These are phyloP conservation scores for Dictyostelium brefeldianum DNA, from an alignment of 78 protist genomes.

Conservation along the genomic window DNA sequence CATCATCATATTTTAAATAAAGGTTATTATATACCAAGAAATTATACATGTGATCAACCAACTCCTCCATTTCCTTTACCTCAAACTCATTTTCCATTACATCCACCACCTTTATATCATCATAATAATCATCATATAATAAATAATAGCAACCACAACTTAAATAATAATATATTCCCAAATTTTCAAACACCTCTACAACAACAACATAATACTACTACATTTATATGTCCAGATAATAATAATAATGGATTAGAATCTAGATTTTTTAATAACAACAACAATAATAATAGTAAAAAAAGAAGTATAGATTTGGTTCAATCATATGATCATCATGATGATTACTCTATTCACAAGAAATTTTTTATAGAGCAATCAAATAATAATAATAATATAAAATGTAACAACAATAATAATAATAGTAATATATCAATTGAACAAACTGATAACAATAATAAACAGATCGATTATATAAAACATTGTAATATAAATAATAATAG, in stretches of 20 bases:
- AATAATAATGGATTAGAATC: not conserved
- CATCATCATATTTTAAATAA: not conserved
- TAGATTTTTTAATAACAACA: not conserved
- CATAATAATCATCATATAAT: not conserved
- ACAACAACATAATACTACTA: not conserved
- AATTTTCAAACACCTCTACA: not conserved
- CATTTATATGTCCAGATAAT: not conserved
- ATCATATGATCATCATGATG: not conserved
- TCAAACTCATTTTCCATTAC: not conserved
- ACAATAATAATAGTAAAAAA: not conserved
- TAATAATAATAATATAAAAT: slow-evolving; percentile 23
- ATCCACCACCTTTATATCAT: not conserved
- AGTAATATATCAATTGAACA: slow-evolving; percentile 20
- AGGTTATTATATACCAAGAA: slow-evolving; percentile 5
- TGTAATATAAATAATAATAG: not conserved
- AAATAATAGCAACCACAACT: not conserved
- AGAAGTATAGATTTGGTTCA: not conserved
- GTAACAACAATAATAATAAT: slow-evolving; percentile 4
- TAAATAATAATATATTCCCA: not conserved
- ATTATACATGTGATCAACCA: not conserved
- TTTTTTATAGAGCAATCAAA: slow-evolving; percentile 13
- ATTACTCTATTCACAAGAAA: slow-evolving; percentile 2
- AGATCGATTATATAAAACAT: slow-evolving; percentile 13
- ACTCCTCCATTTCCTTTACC: not conserved
- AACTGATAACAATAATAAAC: not conserved